Base-by-base conservation (phyloP, 805 yeast species). In the Tanozyma kutaoensis region DNA sequence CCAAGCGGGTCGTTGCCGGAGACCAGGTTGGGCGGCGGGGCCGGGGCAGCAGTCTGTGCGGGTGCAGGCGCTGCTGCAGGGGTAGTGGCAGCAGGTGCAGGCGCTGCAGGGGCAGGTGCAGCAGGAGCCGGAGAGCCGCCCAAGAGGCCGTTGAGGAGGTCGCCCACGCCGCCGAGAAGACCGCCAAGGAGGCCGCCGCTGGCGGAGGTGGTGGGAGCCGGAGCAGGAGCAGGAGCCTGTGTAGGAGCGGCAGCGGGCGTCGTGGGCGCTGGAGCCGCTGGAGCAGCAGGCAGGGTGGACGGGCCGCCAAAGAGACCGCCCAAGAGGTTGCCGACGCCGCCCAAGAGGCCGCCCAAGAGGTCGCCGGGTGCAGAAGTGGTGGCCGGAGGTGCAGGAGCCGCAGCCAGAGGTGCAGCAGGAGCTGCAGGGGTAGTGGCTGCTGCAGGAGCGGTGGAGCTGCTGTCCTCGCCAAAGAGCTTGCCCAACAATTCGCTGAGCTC, bases 221-320 rank as follows among this genome's bases (percentile, higher is more conserved):
- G 14, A 15, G 24, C 15, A 15, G 22, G 24, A 17, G 20, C 10
- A 17, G 20, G 8, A 17, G 16, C 22, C n/a, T n/a, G n/a, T n/a
- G n/a, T n/a, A 24, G 19, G 10, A 4, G 22, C 21, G 24, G 15
- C 12, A 13, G 14, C 19, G n/a, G n/a, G n/a, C n/a, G n/a, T n/a
- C n/a, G n/a, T n/a, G n/a, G 11, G 28, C 9, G 23, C 22, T 12
- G 14, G 28, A 19, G 22, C 23, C 3, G 10, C 18, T 13, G 13
- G 22, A 13, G 11, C 17, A 3, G 27, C 28, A 15, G 30, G n/a
- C 5, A 26, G 27, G 20, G 24, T 15, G 9, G 32, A 14, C 17
- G 32, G 20, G 10, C 24, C 22, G 8, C 39, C 37, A 4, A 34
- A n/a, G 12, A 33, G 13, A n/a, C 37, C 35, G 10, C 29, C 25